Evolutionary conservation across 345 rosid species (phyloP).

Genomic region (Bruguiera parviflora): DNA sequence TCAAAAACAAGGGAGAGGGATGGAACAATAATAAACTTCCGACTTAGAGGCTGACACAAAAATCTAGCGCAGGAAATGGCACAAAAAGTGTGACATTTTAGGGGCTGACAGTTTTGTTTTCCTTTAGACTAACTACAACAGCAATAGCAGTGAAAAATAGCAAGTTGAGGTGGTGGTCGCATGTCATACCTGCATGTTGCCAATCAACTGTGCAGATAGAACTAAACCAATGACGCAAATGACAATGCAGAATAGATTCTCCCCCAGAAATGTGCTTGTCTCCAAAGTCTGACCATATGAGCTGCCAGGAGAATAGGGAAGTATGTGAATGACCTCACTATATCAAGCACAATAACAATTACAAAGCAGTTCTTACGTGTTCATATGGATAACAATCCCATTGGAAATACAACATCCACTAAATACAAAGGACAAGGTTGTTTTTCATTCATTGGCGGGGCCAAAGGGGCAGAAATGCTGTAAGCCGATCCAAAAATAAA

Average conservation of each 20-base stretch:
- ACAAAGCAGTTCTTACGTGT: too few relatives aligned
- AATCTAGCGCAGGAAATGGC: too few relatives aligned
- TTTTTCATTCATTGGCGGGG: too few relatives aligned
- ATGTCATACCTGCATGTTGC: slow-evolving; percentile 82
- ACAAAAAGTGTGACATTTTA: too few relatives aligned
- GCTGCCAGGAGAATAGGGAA: slow-evolving; percentile 31
- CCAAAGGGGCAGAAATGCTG: too few relatives aligned
- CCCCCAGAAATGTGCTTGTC: slow-evolving; percentile 68
- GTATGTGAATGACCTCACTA: background rate
- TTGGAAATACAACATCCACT: too few relatives aligned
- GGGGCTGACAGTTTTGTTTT: too few relatives aligned
- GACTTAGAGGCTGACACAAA: too few relatives aligned
- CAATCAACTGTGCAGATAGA: slow-evolving; percentile 74
- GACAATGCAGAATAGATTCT: slow-evolving; percentile 65
- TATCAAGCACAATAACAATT: background rate
- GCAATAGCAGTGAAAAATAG: background rate
- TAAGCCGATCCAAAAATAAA: background rate
- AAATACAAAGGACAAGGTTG: too few relatives aligned
- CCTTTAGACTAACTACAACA: too few relatives aligned
- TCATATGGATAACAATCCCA: too few relatives aligned
- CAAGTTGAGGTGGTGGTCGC: background rate
- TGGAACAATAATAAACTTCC: background rate
- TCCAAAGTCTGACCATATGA: slow-evolving; percentile 80
- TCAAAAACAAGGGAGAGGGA: too few relatives aligned
- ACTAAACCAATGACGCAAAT: slow-evolving; percentile 66